Base-by-base conservation (phyloP, 805 yeast species). In the Metschnikowia henanensis region DNA sequence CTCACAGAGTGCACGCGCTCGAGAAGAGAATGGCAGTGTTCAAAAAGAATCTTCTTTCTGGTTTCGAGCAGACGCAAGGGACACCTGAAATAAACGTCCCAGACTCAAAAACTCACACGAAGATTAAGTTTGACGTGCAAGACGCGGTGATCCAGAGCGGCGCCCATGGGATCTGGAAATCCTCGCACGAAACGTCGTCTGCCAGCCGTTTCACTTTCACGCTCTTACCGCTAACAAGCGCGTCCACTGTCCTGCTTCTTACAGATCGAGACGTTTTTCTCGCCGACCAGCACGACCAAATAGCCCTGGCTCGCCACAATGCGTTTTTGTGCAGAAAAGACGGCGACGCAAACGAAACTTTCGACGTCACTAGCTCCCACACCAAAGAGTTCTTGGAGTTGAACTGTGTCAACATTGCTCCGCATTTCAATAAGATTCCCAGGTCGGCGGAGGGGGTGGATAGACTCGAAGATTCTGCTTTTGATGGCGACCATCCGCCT, bases 11-110 rank as follows among this genome's bases (percentile, higher is more conserved):
- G 0, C 67, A 69, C 39, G 60, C 80, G 0, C 64, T 87, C 20
- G 55, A 57, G 0, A 64, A 72, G 28, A 71, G 97, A 58, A 82
- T 91, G 86, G 43, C 59, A 1, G 60, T 78, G 0, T 79, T 88
- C 52, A 70, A 77, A 41, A 58, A 58, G 30, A 40, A 55, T 29
- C 65, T 75, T 17, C 57, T 76, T n/a, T 59, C 87, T 2, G 89
- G 88, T 0, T 77, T 82, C 56, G 88, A 83, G 50, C 62, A 65
- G 2, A 59, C 62, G 36, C 51, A 66, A 3, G 48, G 55, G 1
- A 58, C 59, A 20, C 8, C 26, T 23, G 26, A 3, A 5, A 23
- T 3, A 9, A 18, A 35, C 22, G 30, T 28, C 17, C 35, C 12
- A n/a, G 32, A 29, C 19, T 8, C 21, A n/a, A 26, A 39, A 15